Conservation (phyloP, 306 rosid species). For the Canavalia gladiata region DNA sequence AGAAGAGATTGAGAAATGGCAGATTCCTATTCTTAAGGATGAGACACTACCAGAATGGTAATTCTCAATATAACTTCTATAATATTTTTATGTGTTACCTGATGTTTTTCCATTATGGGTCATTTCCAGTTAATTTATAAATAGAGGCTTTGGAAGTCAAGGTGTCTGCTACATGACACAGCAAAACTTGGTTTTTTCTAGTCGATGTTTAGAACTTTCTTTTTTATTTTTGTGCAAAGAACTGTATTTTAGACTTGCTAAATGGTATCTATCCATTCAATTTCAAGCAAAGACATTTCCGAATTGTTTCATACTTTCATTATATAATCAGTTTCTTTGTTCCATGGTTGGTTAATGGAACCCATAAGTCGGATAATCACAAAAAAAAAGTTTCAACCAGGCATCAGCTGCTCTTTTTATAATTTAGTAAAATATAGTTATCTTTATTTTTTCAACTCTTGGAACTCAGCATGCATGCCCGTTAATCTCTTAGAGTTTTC, state of each 20-base stretch:
- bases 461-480: slow-evolving; percentile 12
- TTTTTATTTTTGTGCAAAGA: background rate
- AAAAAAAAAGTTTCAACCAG: too few relatives aligned
- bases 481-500: slow-evolving; percentile 10
- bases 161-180: background rate
- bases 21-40: slow-evolving; percentile 84
- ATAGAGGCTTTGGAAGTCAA: slow-evolving; percentile 1
- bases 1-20: slow-evolving; percentile 97
- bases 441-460: background rate
- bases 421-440: background rate
- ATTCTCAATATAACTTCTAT: slow-evolving; percentile 42
- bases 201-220: slow-evolving; percentile 17
- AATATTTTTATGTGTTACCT: background rate
- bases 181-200: slow-evolving; percentile 31
- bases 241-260: slow-evolving; percentile 24
- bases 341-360: slow-evolving; percentile 5
- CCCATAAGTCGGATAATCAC: slow-evolving; percentile 22
- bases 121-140: background rate
- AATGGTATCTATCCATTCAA: background rate
- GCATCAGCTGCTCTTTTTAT: background rate
- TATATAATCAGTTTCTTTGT: background rate
- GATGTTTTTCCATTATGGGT: background rate
- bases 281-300: slow-evolving; percentile 10
- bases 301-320: background rate
- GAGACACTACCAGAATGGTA: slow-evolving; percentile 92